Evolutionary conservation across 371 early-diverging fungal species (phyloP).

Genomic region (Parasitella parasitica): DNA sequence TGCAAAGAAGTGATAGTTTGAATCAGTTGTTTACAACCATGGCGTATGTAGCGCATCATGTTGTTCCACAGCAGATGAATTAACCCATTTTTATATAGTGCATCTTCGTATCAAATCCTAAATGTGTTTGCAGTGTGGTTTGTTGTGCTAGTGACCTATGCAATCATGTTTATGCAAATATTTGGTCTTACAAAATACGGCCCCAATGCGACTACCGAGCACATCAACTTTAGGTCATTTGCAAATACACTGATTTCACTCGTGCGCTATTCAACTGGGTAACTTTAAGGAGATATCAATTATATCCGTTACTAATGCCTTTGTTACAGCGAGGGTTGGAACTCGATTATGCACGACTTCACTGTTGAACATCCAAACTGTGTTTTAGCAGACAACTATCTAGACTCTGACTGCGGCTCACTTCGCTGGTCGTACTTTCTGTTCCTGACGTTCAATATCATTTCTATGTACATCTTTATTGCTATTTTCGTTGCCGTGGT

Average conservation of each 20-base stretch:
- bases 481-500: constrained; percentile 75
- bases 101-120: constrained; percentile 60
- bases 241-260: constrained; percentile 61
- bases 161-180: constrained; percentile 72
- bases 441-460: constrained; percentile 68
- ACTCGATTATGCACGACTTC: constrained; percentile 70
- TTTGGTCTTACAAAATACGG: constrained; percentile 72
- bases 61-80: neutral
- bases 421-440: constrained; percentile 60
- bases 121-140: constrained; percentile 71
- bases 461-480: constrained; percentile 76
- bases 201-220: constrained; percentile 46
- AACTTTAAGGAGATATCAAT: neutral
- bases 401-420: constrained; percentile 69
- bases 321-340: constrained; percentile 67
- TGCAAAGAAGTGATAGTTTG: constrained; percentile 62
- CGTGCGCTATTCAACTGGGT: constrained; percentile 70
- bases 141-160: constrained; percentile 63
- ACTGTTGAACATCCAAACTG: constrained; percentile 63
- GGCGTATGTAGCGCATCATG: constrained; percentile 63
- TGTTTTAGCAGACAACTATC: constrained; percentile 53
- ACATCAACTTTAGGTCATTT: constrained; percentile 66
- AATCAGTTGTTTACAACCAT: constrained; percentile 70
- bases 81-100: constrained; percentile 22
- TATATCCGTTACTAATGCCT: neutral